These are phyloP conservation scores for Pholiota microspora DNA, from an alignment of 768 basidiomycete species.

Conservation along the genomic window DNA sequence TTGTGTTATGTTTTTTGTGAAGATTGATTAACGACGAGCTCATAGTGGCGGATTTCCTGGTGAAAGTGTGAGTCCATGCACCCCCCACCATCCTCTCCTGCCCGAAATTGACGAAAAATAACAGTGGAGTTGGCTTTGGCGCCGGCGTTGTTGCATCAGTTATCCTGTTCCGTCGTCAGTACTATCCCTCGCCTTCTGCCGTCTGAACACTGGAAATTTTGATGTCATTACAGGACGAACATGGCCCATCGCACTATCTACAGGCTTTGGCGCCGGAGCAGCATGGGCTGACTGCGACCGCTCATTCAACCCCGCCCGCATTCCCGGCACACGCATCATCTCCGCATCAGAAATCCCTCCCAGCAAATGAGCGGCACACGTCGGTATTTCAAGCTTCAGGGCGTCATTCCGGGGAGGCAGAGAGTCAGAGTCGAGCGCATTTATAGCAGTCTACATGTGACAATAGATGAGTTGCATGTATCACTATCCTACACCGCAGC, in stretches of 20 bases:
- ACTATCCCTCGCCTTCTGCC: conserved; percentile 2
- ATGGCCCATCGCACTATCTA: conserved; percentile 86
- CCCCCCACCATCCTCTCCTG: neutral
- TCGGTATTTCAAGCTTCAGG: neutral
- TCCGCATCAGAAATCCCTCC: conserved; percentile 32
- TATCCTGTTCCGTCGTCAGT: conserved; percentile 88
- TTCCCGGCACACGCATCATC: conserved; percentile 80
- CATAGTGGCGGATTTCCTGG: conserved; percentile 45
- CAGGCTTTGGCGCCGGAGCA: conserved; percentile 84
- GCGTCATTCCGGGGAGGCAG: neutral
- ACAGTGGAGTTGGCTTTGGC: conserved; percentile 85
- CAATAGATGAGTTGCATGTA: conserved; percentile 2
- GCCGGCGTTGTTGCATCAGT: conserved; percentile 88
- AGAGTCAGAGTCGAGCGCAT: neutral
- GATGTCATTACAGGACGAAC: conserved; percentile 64
- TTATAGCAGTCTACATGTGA: neutral
- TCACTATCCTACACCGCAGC: too few relatives aligned
- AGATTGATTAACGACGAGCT: conserved; percentile 10
- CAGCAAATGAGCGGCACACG: conserved; percentile 17
- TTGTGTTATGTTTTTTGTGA: conserved; percentile 6
- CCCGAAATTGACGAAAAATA: conserved; percentile 8
- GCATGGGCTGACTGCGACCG: conserved; percentile 93
- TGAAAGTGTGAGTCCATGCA: conserved; percentile 68
- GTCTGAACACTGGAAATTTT: neutral
- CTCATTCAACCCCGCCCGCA: conserved; percentile 87